Evolutionary conservation across 2,329 filamentous ascomycete species (phyloP), one percentile per base, ranked within the genome.

Genomic region (Achaetomium macrosporum): DNA sequence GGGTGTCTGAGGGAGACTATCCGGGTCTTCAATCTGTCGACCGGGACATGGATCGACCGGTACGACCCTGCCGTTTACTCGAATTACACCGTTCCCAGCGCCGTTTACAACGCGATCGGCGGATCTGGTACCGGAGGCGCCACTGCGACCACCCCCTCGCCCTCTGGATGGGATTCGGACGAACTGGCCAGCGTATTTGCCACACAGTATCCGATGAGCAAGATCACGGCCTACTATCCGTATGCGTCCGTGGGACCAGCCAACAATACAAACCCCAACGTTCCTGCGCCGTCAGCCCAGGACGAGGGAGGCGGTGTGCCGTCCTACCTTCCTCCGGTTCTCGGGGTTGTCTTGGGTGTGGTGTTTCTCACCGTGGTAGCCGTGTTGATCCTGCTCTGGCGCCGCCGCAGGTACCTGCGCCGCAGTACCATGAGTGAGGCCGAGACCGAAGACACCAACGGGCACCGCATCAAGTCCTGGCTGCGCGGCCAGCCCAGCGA

Each of bases 11-110:
- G 72, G 2, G 72, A 74, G n/a, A 71, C 78, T 1, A 68, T 88
- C 35, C 74, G 82, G 42, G 76, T 89, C 25, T 92, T 90, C 70
- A 90, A 95, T 63, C 72, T 90, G 47, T 86, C 81, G 10, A 81
- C 78, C 35, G 75, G 83, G 1, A 64, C 76, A 47, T 95, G 90
- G 90, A 73, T 84, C 52, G 77, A 81, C 19, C 75, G 76, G 2
- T 95, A 92, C 65, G 81, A 83, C 39, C 85, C 88, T 0, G 70
- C 77, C 0, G 75, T 73, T 8, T 83, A 79, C 65, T 74, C 74
- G 20, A 69, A 78, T n/a, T 95, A 95, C 65, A 73, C 74, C 2
- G 86, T 93, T 1, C 88, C 87, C 0, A 71, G 77, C 15, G 73
- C 75, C 16, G 79, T 93, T 3, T 75, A 80, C 50, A 71, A 73